Evolutionary conservation across 805 yeast genomes (phyloP).

Genomic region (Saturnispora quitensis): DNA sequence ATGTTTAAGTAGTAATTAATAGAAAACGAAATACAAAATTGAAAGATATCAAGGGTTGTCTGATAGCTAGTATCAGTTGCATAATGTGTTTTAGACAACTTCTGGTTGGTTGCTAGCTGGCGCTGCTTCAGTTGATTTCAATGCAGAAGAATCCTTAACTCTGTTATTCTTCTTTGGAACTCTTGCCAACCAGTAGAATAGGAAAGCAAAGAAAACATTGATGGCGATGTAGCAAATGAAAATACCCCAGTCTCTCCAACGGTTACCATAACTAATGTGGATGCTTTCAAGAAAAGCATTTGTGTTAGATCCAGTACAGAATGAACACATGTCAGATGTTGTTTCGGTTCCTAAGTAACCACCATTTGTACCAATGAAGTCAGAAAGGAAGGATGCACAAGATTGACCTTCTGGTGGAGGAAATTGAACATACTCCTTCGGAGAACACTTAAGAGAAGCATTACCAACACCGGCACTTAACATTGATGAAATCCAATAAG

Average conservation of each 20-base stretch:
- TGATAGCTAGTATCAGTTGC: neutral
- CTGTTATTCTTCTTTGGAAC: slow-evolving; percentile 54
- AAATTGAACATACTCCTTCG: slow-evolving; percentile 38
- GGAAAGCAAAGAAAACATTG: slow-evolving; percentile 28
- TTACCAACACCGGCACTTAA: slow-evolving; percentile 49
- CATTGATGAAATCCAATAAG: slow-evolving; percentile 52
- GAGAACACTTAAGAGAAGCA: slow-evolving; percentile 37
- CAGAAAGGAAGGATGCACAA: slow-evolving; percentile 46
- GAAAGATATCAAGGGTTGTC: neutral
- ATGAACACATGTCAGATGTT: slow-evolving; percentile 47
- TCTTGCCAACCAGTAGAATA: slow-evolving; percentile 51
- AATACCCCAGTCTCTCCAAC: slow-evolving; percentile 58
- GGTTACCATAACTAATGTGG: slow-evolving; percentile 36
- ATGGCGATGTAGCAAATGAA: slow-evolving; percentile 40
- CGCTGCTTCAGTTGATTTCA: slow-evolving; percentile 14
- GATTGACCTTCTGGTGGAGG: slow-evolving; percentile 46
- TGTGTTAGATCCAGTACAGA: slow-evolving; percentile 50
- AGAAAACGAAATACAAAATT: neutral
- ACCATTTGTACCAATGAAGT: slow-evolving; percentile 30
- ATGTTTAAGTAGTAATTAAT: neutral
- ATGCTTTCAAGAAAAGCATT: slow-evolving; percentile 46
- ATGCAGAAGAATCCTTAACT: slow-evolving; percentile 20
- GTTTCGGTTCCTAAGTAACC: slow-evolving; percentile 38
- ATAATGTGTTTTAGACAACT: slow-evolving; percentile 1
- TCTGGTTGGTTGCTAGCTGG: slow-evolving; percentile 12